Conservation (phyloP, 2,329 filamentous ascomycete species). For the Davidsoniella eucalypti region DNA sequence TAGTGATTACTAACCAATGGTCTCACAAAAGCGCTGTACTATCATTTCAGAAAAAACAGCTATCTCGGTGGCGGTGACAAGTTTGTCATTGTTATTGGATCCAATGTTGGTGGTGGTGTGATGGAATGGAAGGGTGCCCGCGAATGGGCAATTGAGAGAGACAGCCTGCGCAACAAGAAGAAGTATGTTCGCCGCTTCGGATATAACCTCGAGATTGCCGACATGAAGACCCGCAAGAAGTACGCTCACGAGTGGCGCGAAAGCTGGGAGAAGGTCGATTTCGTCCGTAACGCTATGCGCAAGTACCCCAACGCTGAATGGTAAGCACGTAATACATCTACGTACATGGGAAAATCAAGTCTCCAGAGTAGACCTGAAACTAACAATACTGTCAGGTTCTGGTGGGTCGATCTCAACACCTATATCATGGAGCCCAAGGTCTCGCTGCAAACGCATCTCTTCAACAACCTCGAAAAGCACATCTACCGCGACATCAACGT, state of each 20-base stretch:
- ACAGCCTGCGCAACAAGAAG: conserved; percentile 90
- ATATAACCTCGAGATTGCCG: conserved; percentile 88
- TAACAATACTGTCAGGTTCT: conserved; percentile 52
- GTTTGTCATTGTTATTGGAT: conserved; percentile 81
- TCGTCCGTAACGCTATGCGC: conserved; percentile 69
- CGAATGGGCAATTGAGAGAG: conserved; percentile 95
- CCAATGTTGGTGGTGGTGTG: conserved; percentile 88
- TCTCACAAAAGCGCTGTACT: conserved; percentile 29
- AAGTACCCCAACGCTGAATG: conserved; percentile 96
- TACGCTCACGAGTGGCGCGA: conserved; percentile 99
- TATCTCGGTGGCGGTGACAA: conserved; percentile 74
- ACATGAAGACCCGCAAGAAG: conserved; percentile 97
- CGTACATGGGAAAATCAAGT: background rate
- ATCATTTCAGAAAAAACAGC: conserved; percentile 53
- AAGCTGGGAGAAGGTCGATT: conserved; percentile 98
- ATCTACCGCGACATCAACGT: conserved; percentile 91
- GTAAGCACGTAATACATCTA: conserved; percentile 35
- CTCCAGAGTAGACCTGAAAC: background rate
- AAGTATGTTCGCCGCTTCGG: conserved; percentile 79
- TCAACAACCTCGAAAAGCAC: conserved; percentile 56
- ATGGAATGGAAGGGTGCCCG: conserved; percentile 98
- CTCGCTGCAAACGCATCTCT: conserved; percentile 80
- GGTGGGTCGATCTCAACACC: conserved; percentile 97
- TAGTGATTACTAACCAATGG: background rate
- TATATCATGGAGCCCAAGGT: conserved; percentile 93